These are phyloP conservation scores for Tricholoma sp. DNA, from an alignment of 768 basidiomycete genomes.

Conservation along the genomic window DNA sequence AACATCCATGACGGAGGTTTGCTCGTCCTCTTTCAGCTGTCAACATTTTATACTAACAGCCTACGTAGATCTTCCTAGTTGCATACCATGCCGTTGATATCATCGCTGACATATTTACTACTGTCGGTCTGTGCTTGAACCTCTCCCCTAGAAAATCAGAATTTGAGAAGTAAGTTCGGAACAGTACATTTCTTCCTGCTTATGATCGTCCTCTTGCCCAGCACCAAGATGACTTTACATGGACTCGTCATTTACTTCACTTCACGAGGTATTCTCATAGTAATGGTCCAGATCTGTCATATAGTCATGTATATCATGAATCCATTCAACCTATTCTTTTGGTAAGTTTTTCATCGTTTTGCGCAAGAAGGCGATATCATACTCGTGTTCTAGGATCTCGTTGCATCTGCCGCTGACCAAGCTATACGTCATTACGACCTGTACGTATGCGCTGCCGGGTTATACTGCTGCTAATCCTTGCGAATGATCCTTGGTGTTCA, in stretches of 20 bases:
- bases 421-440: conserved; percentile 2
- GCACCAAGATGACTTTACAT: conserved; percentile 2
- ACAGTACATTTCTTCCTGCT: too few relatives aligned
- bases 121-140: neutral
- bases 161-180: neutral
- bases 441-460: neutral
- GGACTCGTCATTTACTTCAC: conserved; percentile 1
- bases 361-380: neutral
- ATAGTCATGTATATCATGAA: conserved; percentile 3
- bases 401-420: conserved; percentile 3
- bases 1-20: neutral
- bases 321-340: conserved; percentile 3
- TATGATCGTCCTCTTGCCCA: neutral
- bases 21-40: neutral
- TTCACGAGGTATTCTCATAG: conserved; percentile 7
- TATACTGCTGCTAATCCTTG: too few relatives aligned
- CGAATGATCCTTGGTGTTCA: neutral
- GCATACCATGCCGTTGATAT: conserved; percentile 1
- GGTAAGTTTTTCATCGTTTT: neutral
- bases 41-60: neutral
- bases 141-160: neutral
- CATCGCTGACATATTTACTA: conserved; percentile 4
- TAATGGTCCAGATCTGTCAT: conserved; percentile 5
- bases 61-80: conserved; percentile 1
- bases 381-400: neutral